These are phyloP conservation scores for Coniferiporia sulphurascens DNA, from an alignment of 1,284 basidiomycete genomes.

Conservation along the genomic window DNA sequence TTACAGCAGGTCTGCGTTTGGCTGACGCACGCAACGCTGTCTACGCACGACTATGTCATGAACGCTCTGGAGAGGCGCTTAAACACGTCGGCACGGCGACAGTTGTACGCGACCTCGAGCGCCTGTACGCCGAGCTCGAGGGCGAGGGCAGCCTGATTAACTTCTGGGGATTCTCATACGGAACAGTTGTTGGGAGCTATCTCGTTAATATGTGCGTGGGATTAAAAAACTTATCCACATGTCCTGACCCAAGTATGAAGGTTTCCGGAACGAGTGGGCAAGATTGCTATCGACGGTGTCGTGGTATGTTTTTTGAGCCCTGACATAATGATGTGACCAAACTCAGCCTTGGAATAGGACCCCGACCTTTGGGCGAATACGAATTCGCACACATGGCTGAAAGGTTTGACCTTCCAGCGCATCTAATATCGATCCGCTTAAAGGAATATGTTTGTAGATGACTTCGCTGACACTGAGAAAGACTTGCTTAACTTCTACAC, in stretches of 20 bases:
- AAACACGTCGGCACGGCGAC: slow-evolving; percentile 25
- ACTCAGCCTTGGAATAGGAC: slow-evolving; percentile 16
- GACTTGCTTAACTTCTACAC: slow-evolving; percentile 23
- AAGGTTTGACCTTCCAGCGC: slow-evolving; percentile 15
- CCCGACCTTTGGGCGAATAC: slow-evolving; percentile 24
- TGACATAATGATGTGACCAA: not conserved
- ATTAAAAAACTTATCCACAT: not conserved
- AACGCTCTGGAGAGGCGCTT: slow-evolving; percentile 23
- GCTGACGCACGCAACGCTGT: slow-evolving; percentile 23
- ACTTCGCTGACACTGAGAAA: slow-evolving; percentile 25
- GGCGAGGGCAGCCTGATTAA: slow-evolving; percentile 21
- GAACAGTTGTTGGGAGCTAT: slow-evolving; percentile 23
- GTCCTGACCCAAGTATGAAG: slow-evolving; percentile 4
- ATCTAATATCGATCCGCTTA: no score
- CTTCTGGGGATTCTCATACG: slow-evolving; percentile 26
- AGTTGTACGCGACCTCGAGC: slow-evolving; percentile 26
- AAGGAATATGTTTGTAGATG: slow-evolving; percentile 10
- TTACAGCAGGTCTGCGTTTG: slow-evolving; percentile 19
- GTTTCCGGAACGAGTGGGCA: slow-evolving; percentile 26
- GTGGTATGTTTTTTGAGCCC: slow-evolving; percentile 19
- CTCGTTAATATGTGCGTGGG: slow-evolving; percentile 23
- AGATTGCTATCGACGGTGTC: slow-evolving; percentile 25
- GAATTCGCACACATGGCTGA: slow-evolving; percentile 20
- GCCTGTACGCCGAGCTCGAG: slow-evolving; percentile 22
- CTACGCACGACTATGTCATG: slow-evolving; percentile 22